Evolutionary conservation across 495 filamentous ascomycete genomes (phyloP), one percentile per base, ranked within the genome.

Genomic region (Podospora conica): DNA sequence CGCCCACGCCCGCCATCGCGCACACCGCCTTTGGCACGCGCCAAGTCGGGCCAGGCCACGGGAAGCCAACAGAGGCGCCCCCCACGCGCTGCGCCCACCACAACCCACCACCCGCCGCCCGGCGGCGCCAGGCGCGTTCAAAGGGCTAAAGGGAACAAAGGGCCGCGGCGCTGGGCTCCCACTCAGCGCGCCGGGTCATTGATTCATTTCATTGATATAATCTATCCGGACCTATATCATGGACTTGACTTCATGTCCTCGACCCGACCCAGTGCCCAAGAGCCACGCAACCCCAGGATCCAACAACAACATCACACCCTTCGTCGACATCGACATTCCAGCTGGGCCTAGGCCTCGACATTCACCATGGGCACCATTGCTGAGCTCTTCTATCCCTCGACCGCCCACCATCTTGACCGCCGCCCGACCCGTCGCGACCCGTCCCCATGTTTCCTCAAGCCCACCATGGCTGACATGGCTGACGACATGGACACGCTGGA

Each of bases 351-450:
- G 60, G 58, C 21, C 58, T 25, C 27, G 9, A 15, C 18, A 7
- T n/a, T 48, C 40, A 58, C 18, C 54, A 64, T 64, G 63, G 63
- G 54, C 29, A 58, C 63, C 54, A 64, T 64, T 20, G 54, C 63
- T 0, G 63, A 64, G 28, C 55, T 64, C 54, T 64, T 64, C 55
- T 20, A 64, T 20, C 54, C 63, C 29, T 9, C 55, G 24, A 21
- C 61, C 23, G 12, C 12, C 48, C 61, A 55, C 55, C 48, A 22
- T 31, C 55, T 54, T 24, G 40, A 31, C 48, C 22, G 61, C 22
- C 7, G 23, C 63, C 12, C 55, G 7, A 27, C 28, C 29, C 21
- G 29, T 27, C 21, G 10, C 55, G n/a, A 58, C 25, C 23, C 63
- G 28, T 25, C 21, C 24, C 18, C 48, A 53, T 58, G 15, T 29